Evolutionary conservation across 805 yeast species (phyloP), one percentile per base, ranked within the genome.

Genomic region (Wickerhamomyces bisporus): DNA sequence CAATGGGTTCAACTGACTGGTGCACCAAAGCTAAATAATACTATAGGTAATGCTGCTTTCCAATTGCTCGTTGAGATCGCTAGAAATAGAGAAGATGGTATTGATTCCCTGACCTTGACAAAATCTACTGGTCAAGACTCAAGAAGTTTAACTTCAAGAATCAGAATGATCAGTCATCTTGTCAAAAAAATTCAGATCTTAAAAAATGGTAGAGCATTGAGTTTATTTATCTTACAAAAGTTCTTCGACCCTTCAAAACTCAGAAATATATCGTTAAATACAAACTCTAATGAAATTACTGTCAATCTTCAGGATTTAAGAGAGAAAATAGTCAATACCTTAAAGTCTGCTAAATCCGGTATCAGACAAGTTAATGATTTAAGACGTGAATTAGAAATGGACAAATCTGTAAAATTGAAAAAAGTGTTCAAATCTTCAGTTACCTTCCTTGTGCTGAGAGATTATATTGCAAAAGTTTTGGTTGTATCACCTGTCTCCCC

Each of bases 51-150:
- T 10, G 57, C 61, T 26, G 79, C 84, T 12, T 75, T 68, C 49
- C 72, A 72, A 16, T 52, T 83, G 28, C 54, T 83, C 16, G 62
- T 76, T 35, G 79, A 73, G 34, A 79, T 83, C 37, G 84, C 88
- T 0, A 71, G 68, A 41, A 54, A 73, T 23, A 77, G 77, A 18
- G 60, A 65, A 0, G 49, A 57, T 1, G 93, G 93, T 9, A 73
- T 82, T 13, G 67, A 73, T 34, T 74, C 89, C 0, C 61, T 76
- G 23, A 77, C 75, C 19, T 62, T 83, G 41, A 73, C 79, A 3
- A 61, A 63, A 29, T 65, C 61, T 15, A 74, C 88, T 0, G 74
- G 74, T 8, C 93, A 83, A 57, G 93, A 83, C 49, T 74, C 80
- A 14, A 68, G 91, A 45, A 80, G 88, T 41, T 64, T 81, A 29